phyloP scores from a whole-genome alignment of 108 stramenopile genomes.

The Epithemia pelagica region DNA sequence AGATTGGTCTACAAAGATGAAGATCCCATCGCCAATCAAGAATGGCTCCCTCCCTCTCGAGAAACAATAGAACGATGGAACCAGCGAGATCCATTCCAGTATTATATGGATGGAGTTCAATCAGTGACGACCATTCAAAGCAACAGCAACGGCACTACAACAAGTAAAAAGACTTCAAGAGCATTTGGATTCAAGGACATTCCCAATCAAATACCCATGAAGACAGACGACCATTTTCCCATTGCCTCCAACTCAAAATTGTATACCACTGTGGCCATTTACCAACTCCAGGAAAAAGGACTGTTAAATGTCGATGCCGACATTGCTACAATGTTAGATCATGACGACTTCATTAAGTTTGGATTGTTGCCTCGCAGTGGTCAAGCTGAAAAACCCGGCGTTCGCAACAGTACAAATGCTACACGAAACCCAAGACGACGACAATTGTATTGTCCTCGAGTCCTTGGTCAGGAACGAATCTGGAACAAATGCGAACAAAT shows the following conservation, averaged over 20 bases:
- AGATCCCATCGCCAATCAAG: too few species aligned
- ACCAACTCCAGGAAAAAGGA: conserved; percentile 5
- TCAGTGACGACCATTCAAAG: not conserved
- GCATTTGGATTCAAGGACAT: conserved; percentile 2
- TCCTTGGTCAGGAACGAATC: not conserved
- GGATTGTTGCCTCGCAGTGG: not conserved
- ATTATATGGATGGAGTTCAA: not conserved
- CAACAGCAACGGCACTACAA: not conserved
- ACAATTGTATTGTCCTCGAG: not conserved
- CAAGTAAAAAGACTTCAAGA: not conserved
- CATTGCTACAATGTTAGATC: conserved; percentile 2
- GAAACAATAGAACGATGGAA: not conserved
- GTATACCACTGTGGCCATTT: conserved; percentile 1
- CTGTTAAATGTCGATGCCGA: not conserved
- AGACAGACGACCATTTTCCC: not conserved
- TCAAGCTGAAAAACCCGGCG: not conserved
- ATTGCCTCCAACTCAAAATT: conserved; percentile 4
- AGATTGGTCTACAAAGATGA: too few species aligned
- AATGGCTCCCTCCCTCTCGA: not conserved
- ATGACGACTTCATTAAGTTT: not conserved
- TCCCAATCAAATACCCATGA: not conserved
- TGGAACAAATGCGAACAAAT: conserved; percentile 4
- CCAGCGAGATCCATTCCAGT: not conserved
- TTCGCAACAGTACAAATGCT: too few species aligned
- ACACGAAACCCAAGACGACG: too few species aligned